phyloP scores from a whole-genome alignment of 1,139 yeast species.

The Taphrina pruni region DNA sequence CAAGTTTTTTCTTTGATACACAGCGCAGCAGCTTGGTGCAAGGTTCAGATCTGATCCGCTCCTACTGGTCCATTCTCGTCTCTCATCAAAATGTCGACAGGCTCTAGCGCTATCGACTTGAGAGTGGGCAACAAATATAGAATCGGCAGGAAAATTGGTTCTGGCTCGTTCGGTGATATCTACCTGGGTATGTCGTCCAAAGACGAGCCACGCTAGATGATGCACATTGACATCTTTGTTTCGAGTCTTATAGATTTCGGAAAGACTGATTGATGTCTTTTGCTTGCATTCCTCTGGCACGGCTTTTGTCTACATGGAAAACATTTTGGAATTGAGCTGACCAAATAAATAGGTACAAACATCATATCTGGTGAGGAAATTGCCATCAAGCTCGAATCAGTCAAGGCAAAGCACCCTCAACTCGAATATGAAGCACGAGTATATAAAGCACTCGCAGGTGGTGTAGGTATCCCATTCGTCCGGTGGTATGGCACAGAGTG shows the following conservation, averaged over 20 bases:
- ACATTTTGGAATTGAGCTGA: background rate
- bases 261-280: no score
- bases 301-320: no score
- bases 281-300: no score
- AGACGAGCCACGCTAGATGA: background rate
- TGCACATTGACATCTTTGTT: background rate
- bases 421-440: slow-evolving; percentile 95
- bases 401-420: slow-evolving; percentile 93
- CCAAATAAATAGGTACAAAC: slow-evolving; percentile 61
- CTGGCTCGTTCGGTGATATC: slow-evolving; percentile 97
- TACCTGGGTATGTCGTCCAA: slow-evolving; percentile 57
- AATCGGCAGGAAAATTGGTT: slow-evolving; percentile 94
- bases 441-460: slow-evolving; percentile 84
- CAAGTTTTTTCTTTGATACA: background rate
- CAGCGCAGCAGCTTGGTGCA: background rate
- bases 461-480: slow-evolving; percentile 95
- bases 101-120: slow-evolving; percentile 35
- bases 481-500: slow-evolving; percentile 98
- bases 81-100: slow-evolving; percentile 11
- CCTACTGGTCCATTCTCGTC: background rate
- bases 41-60: background rate
- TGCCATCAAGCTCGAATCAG: slow-evolving; percentile 90
- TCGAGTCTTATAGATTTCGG: no score
- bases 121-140: slow-evolving; percentile 85
- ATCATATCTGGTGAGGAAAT: slow-evolving; percentile 96